Evolutionary conservation across 31 red algal species (phyloP), one percentile per base, ranked within the genome.

Genomic region (Bonnemaisonia californica): DNA sequence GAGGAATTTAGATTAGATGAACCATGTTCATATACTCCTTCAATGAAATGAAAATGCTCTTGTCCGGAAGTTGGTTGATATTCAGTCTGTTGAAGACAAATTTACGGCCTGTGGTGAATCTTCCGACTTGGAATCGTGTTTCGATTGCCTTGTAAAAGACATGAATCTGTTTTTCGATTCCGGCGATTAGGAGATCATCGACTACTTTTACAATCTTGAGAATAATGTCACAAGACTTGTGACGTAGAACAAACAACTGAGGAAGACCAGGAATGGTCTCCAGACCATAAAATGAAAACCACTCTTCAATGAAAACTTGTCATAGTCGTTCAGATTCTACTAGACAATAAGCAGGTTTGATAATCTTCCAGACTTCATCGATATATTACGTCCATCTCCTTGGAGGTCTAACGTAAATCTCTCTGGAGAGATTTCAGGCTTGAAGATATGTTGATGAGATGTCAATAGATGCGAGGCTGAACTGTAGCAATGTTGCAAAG

Each of bases 311-410:
- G 0, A 4, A 8, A 8, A 74, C 13, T 12, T 74, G 36, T 42
- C 38, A 51, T 54, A 74, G 0, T 21, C 70, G 5, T 8, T 42
- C 70, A 11, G 54, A 74, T 41, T 71, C 68, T 13, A 41, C 32
- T 13, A 71, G 68, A 19, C 37, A 0, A 35, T 71, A 71, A 12
- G 68, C 37, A 16, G 37, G 0, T 26, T 71, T 71, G 33, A 41
- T 12, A 35, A 71, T 24, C 41, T 71, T 71, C 23, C 68, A 71
- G 61, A 23, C 23, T 57, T 57, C 22, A 58, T 57, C 74, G 26
- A 62, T 18, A 24, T 62, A 37, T 0, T 11, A 3, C 1, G 54
- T 78, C 74, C 74, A 61, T 2, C 74, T 40, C 2, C 54, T 11
- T 2, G 74, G 74, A 3, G 56, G 74, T 16, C 27, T 24, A 13